Evolutionary conservation across 2,329 filamentous ascomycete species (phyloP).

Genomic region (Fragosphaeria purpurea): DNA sequence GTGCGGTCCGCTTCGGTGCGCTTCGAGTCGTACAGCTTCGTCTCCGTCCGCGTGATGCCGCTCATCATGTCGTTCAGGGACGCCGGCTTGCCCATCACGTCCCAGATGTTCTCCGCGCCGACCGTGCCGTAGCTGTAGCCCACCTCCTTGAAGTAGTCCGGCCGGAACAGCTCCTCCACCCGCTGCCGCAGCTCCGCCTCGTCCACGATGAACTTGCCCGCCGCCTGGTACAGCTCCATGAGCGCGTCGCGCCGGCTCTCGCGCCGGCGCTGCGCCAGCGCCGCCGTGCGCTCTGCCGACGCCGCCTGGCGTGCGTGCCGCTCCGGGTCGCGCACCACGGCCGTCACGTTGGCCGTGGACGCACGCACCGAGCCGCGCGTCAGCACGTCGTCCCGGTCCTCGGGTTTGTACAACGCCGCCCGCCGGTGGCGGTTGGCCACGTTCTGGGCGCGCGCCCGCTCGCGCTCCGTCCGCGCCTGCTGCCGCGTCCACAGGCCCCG

Average conservation of each 20-base stretch:
- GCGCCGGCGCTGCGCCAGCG: constrained; percentile 39
- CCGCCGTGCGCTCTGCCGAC: constrained; percentile 29
- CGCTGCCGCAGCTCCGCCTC: constrained; percentile 65
- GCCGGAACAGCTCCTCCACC: constrained; percentile 68
- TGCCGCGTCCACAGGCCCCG: constrained; percentile 60
- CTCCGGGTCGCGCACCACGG: constrained; percentile 50
- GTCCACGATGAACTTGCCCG: constrained; percentile 74
- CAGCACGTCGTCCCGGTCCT: constrained; percentile 65
- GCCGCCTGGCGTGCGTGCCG: constrained; percentile 45
- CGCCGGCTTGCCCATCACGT: constrained; percentile 34
- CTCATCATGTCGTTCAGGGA: constrained; percentile 36
- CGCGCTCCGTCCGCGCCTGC: constrained; percentile 26
- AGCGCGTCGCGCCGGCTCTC: constrained; percentile 59
- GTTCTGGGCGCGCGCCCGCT: constrained; percentile 18
- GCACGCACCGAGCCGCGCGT: constrained; percentile 58
- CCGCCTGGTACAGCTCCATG: constrained; percentile 83
- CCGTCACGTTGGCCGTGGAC: constrained; percentile 37
- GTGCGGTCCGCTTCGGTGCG: constrained; percentile 34
- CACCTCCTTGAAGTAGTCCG: constrained; percentile 41
- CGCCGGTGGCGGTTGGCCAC: constrained; percentile 37
- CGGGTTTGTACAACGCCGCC: constrained; percentile 49
- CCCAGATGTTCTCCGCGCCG: constrained; percentile 41
- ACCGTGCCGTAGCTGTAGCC: constrained; percentile 22
- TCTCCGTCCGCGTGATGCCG: constrained; percentile 21
- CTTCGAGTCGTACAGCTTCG: constrained; percentile 25